Conservation (phyloP, 495 filamentous ascomycete genomes). For the Opeltia flavorubescens region DNA sequence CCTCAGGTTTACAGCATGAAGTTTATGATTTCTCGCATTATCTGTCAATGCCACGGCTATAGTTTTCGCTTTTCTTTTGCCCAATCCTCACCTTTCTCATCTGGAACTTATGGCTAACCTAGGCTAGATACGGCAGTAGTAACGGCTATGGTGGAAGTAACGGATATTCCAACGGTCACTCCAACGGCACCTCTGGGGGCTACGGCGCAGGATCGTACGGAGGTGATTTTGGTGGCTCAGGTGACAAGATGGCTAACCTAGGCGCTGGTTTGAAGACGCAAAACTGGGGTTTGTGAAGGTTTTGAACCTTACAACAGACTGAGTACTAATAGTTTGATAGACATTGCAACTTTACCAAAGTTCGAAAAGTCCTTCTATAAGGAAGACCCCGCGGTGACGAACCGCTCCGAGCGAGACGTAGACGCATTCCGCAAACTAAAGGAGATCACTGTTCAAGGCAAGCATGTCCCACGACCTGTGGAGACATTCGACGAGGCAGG, state of each 20-base stretch:
- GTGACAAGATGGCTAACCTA: conserved; percentile 88
- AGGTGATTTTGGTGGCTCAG: conserved; percentile 38
- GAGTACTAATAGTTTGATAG: conserved; percentile 27
- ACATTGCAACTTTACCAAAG: conserved; percentile 69
- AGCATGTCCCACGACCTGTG: conserved; percentile 76
- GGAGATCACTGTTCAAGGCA: conserved; percentile 64
- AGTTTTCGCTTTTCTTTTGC: neutral
- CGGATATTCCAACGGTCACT: conserved; percentile 38
- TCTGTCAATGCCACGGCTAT: neutral
- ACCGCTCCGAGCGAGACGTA: conserved; percentile 64
- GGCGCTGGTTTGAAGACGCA: conserved; percentile 76
- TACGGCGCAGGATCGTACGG: conserved; percentile 30
- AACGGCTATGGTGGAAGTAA: conserved; percentile 29
- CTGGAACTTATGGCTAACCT: conserved; percentile 2
- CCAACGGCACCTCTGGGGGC: conserved; percentile 28
- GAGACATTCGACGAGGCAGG: conserved; percentile 95
- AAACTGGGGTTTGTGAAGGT: conserved; percentile 56
- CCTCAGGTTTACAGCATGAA: conserved; percentile 18
- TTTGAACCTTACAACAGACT: neutral
- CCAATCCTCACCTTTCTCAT: neutral
- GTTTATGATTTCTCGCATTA: conserved; percentile 10
- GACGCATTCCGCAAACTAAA: conserved; percentile 72
- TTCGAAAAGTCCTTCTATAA: conserved; percentile 99
- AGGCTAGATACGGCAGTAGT: conserved; percentile 5
- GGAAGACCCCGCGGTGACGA: conserved; percentile 65